Percentiles rank a stretch among this genome's conserved stretches.
These are phyloP conservation scores for Lasiodiplodia theobromae DNA, from an alignment of 2,329 filamentous ascomycete species.

Conservation along the genomic window DNA sequence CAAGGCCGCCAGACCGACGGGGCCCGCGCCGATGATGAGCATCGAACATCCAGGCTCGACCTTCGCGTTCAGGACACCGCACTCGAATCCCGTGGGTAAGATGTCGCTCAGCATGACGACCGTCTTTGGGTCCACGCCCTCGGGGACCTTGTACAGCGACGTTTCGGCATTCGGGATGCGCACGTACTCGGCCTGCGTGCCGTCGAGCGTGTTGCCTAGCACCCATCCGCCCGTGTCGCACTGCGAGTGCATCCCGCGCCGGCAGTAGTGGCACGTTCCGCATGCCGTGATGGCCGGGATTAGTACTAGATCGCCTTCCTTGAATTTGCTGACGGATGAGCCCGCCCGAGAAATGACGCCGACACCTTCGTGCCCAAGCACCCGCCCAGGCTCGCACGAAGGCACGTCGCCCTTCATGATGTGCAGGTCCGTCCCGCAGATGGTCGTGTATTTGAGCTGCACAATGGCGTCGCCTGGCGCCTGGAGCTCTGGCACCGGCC, in stretches of 20 bases:
- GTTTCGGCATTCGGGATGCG: conserved; percentile 59
- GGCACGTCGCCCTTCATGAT: conserved; percentile 63
- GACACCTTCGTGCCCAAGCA: conserved; percentile 61
- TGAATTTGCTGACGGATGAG: conserved; percentile 46
- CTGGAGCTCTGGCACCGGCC: conserved; percentile 39
- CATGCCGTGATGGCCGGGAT: conserved; percentile 62
- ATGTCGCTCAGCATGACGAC: conserved; percentile 64
- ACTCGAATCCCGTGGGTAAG: conserved; percentile 64
- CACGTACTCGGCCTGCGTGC: conserved; percentile 65
- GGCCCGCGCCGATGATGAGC: conserved; percentile 63
- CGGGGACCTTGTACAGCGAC: conserved; percentile 56
- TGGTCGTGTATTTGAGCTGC: conserved; percentile 39
- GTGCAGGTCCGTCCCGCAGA: conserved; percentile 63
- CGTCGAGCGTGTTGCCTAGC: conserved; percentile 61
- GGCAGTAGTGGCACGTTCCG: conserved; percentile 60
- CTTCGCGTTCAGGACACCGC: conserved; percentile 60
- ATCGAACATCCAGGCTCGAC: conserved; percentile 61
- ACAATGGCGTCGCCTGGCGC: conserved; percentile 58
- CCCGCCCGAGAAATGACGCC: conserved; percentile 55
- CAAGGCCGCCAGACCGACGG: conserved; percentile 63
- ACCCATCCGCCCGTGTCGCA: conserved; percentile 64
- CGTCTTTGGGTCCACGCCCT: conserved; percentile 49
- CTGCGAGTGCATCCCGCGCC: conserved; percentile 59
- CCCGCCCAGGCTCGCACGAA: conserved; percentile 53
- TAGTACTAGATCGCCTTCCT: conserved; percentile 57